These are phyloP conservation scores for Penicillium argentinense DNA, from an alignment of 495 filamentous ascomycete species.

Conservation along the genomic window DNA sequence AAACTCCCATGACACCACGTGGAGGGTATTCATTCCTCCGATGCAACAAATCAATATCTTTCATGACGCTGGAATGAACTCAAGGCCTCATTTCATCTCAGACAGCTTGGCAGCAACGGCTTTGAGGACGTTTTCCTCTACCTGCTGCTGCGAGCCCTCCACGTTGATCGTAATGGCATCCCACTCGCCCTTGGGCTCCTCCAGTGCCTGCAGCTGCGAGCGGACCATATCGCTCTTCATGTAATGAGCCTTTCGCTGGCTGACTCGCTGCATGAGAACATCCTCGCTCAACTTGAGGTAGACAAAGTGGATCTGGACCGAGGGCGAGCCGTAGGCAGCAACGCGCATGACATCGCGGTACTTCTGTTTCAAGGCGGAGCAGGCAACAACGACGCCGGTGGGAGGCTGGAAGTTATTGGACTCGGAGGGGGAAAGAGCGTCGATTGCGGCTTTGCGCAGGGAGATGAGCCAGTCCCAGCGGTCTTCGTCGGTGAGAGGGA, in stretches of 20 bases:
- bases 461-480: constrained; percentile 98
- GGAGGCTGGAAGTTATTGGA: constrained; percentile 46
- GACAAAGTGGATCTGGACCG: constrained; percentile 85
- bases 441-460: constrained; percentile 77
- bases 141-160: constrained; percentile 58
- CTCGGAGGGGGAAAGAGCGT: constrained; percentile 55
- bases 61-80: neutral
- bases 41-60: constrained; percentile 5
- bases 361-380: constrained; percentile 93
- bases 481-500: constrained; percentile 89
- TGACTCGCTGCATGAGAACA: constrained; percentile 71
- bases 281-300: constrained; percentile 80
- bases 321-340: constrained; percentile 73
- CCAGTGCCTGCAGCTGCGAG: constrained; percentile 81
- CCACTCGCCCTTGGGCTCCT: constrained; percentile 77
- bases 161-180: constrained; percentile 88
- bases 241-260: constrained; percentile 76
- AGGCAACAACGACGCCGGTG: constrained; percentile 88
- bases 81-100: constrained; percentile 25
- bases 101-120: constrained; percentile 47
- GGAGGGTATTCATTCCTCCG: neutral
- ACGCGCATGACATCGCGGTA: constrained; percentile 97
- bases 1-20: constrained; percentile 4
- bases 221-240: constrained; percentile 99
- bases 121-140: constrained; percentile 63